Percentiles rank a stretch among this genome's conserved stretches.
Evolutionary conservation across 2,329 filamentous ascomycete species (phyloP).

Genomic region (Microascus cirrosus): DNA sequence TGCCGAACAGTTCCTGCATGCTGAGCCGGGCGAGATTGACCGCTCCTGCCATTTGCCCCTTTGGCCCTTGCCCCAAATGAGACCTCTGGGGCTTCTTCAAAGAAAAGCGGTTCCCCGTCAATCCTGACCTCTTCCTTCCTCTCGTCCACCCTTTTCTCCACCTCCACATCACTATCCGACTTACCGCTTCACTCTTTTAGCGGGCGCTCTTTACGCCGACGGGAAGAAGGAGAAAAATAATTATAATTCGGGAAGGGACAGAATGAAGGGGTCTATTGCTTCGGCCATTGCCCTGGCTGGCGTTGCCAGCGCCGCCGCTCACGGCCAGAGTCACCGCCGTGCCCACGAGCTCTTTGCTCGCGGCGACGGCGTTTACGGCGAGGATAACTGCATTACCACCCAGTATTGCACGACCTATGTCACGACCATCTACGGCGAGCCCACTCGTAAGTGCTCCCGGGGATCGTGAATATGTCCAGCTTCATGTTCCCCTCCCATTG

Average conservation of each 20-base stretch:
- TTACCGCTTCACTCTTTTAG: conserved; percentile 82
- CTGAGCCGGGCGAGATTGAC: not conserved
- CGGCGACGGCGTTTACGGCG: conserved; percentile 17
- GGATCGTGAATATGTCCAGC: not conserved
- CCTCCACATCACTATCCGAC: conserved; percentile 30
- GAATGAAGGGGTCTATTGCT: conserved; percentile 66
- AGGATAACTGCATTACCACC: conserved; percentile 27
- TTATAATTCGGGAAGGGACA: conserved; percentile 23
- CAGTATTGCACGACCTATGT: conserved; percentile 63
- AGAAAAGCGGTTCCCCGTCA: not conserved
- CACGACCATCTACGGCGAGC: conserved; percentile 56
- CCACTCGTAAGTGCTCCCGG: conserved; percentile 42
- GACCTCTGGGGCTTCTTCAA: not conserved
- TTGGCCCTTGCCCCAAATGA: not conserved
- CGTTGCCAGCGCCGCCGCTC: conserved; percentile 41
- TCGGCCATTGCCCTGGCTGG: conserved; percentile 45
- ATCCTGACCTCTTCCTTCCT: not conserved
- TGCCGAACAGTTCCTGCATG: too few relatives aligned
- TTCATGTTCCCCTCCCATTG: not conserved
- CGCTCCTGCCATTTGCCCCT: not conserved
- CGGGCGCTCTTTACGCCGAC: conserved; percentile 57
- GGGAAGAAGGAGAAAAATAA: conserved; percentile 12
- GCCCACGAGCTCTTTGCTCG: conserved; percentile 49
- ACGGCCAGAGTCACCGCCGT: conserved; percentile 45
- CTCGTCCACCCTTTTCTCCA: conserved; percentile 16